Base-by-base conservation (phyloP, 2,329 filamentous ascomycete species). In the Fusarium globosum region DNA sequence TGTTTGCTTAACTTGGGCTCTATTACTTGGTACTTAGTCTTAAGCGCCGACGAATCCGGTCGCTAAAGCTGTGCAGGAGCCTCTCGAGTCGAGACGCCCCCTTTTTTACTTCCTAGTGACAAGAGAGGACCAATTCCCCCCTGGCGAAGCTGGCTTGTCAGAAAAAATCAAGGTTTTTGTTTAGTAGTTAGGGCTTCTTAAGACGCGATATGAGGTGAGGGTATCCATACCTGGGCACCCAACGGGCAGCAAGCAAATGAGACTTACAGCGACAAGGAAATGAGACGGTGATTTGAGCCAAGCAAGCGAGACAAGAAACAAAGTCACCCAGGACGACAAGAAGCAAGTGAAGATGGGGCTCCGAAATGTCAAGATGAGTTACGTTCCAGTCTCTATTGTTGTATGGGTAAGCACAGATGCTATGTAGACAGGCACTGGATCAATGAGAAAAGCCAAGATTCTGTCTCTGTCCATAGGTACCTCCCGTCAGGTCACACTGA, bases 181-280 rank as follows among this genome's bases (percentile, higher is more conserved):
- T 52, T 26, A 36, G n/a, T 21, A 28, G 30, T 69, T 58, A 65
- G 65, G 42, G 53, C 53, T 46, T 68, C 39, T 30, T n/a, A 26
- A 48, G 60, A 49, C 20, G 21, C 30, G n/a, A 63, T 55, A 41
- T 41, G 48, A 68, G 42, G 65, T 68, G 63, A 71, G 41, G 61
- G 70, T 71, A 73, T 73, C 71, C 70, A 73, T 73, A 69, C 49
- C 60, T 73, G 46, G 71, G 71, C 67, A 71, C 63, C 71, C 57
- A 73, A 73, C 67, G 71, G 71, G 71, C 71, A 73, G 53, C 71
- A 73, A 71, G 66, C 49, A 74, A 71, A 73, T 73, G 71, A 71
- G 67, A 74, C 71, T 68, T 58, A 56, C 49, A 62, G 61, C 43
- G 18, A 65, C 52, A 65, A 65, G 26, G 59, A 74, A 65, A 74